Evolutionary conservation across 306 rosid species (phyloP), one percentile per base, ranked within the genome.

Genomic region (Cicer cuneatum): DNA sequence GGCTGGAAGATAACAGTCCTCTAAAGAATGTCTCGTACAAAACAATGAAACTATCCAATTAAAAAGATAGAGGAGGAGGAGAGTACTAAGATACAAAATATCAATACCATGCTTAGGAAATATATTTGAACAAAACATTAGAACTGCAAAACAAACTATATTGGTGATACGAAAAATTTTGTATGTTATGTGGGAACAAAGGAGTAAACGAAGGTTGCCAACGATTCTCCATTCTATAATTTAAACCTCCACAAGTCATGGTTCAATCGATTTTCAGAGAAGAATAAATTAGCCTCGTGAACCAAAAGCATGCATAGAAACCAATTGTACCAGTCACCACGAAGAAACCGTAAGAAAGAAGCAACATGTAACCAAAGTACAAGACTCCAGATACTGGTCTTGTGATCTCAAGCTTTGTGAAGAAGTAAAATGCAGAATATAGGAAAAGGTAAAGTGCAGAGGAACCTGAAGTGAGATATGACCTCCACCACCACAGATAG

Each of bases 401-500:
- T 7, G 91, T 74, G 65, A 93, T 93, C 70, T 93, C 97, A 42
- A 93, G 95, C 85, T 90, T 93, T 43, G 96, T 89, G 90, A 86
- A 90, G 90, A 93, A 93, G 87, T 93, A 93, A 84, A 93, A 93
- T 33, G 87, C 83, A 45, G 98, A 90, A 57, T 93, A 93, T 16
- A 90, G 82, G 85, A 93, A 90, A 78, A 93, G 96, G 75, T 93
- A 93, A 57, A 93, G 76, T 24, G 98, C 97, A 12, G 98, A 93
- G 62, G 98, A 90, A 58, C 98, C 98, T 6, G 97, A 87, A 81
- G 98, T 93, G 74, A 93, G 76, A 63, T 93, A 93, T 2, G 97
- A 90, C 60, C 97, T 89, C 98, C 98, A 93, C 98, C 98, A 93
- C 98, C 98, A 93, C 14, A 35, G 83, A 83, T 93, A 93, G 78